These are phyloP conservation scores for Hortiboletus flavorubellus DNA, from an alignment of 768 basidiomycete genomes.

Conservation along the genomic window DNA sequence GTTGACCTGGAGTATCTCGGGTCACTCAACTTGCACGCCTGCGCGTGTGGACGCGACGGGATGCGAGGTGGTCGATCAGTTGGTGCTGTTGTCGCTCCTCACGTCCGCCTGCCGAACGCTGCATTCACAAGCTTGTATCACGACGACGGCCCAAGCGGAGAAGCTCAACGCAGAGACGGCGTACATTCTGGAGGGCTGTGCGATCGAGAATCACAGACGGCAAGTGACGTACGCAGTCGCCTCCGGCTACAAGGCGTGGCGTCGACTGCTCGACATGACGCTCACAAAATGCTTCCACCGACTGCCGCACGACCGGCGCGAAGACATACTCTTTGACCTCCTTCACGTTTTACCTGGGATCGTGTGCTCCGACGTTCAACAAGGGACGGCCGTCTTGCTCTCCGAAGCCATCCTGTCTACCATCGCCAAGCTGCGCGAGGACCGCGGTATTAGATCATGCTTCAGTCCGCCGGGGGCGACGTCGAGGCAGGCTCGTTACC, in stretches of 20 bases:
- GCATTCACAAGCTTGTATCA: slow-evolving; percentile 63
- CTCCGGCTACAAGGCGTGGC: slow-evolving; percentile 79
- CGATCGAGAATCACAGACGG: slow-evolving; percentile 83
- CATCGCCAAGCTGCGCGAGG: slow-evolving; percentile 87
- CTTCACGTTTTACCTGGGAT: slow-evolving; percentile 80
- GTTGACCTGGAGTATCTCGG: slow-evolving; percentile 62
- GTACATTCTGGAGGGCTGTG: slow-evolving; percentile 81
- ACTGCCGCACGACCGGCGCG: slow-evolving; percentile 76
- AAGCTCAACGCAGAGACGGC: slow-evolving; percentile 64
- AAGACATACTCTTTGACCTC: slow-evolving; percentile 88
- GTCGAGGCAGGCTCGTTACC: slow-evolving; percentile 67
- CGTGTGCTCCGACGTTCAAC: slow-evolving; percentile 59
- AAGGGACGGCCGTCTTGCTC: slow-evolving; percentile 74
- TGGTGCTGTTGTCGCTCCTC: slow-evolving; percentile 68
- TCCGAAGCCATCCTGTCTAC: slow-evolving; percentile 79
- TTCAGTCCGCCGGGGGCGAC: slow-evolving; percentile 64
- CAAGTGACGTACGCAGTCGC: slow-evolving; percentile 71
- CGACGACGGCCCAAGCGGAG: slow-evolving; percentile 59
- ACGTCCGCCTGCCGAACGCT: slow-evolving; percentile 55
- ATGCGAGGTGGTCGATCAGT: slow-evolving; percentile 80
- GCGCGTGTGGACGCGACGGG: slow-evolving; percentile 65
- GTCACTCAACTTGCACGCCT: slow-evolving; percentile 65
- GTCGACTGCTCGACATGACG: slow-evolving; percentile 76
- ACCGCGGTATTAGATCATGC: slow-evolving; percentile 63
- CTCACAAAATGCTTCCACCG: slow-evolving; percentile 84